Conservation (phyloP, 176 grass and related monocot genomes). For the Rhynchospora breviuscula region DNA sequence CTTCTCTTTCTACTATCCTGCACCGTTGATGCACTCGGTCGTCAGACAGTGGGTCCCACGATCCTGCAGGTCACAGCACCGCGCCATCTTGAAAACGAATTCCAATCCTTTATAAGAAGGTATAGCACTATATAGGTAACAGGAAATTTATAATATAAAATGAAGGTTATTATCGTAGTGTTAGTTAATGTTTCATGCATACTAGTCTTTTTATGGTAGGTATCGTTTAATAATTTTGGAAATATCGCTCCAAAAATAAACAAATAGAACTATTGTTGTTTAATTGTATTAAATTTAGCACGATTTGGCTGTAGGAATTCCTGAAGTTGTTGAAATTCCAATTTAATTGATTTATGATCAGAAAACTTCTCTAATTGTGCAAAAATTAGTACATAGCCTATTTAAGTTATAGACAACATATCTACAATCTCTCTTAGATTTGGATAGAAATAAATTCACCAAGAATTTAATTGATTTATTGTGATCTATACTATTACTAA, state of each 20-base stretch:
- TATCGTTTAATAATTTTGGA: neutral
- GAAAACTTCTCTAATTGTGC: neutral
- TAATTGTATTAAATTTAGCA: neutral
- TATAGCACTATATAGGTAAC: neutral
- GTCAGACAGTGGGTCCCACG: neutral
- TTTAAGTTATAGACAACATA: neutral
- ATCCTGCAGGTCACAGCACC: conserved; percentile 17
- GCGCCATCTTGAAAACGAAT: conserved; percentile 6
- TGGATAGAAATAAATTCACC: neutral
- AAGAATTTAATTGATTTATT: neutral
- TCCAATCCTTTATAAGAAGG: conserved; percentile 24
- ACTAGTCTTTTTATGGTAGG: neutral
- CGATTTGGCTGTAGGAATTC: neutral
- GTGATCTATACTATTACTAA: neutral
- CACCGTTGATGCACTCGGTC: neutral
- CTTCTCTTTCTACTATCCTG: neutral
- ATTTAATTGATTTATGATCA: neutral
- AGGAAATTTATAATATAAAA: too few relatives aligned
- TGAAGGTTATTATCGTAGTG: neutral
- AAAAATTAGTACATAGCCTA: neutral
- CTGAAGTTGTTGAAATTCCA: neutral
- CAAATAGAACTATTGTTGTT: neutral
- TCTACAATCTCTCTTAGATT: neutral
- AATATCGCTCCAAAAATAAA: neutral
- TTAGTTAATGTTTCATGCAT: neutral